Conservation (phyloP, 1,284 basidiomycete species). For the Hemileia vastatrix region DNA sequence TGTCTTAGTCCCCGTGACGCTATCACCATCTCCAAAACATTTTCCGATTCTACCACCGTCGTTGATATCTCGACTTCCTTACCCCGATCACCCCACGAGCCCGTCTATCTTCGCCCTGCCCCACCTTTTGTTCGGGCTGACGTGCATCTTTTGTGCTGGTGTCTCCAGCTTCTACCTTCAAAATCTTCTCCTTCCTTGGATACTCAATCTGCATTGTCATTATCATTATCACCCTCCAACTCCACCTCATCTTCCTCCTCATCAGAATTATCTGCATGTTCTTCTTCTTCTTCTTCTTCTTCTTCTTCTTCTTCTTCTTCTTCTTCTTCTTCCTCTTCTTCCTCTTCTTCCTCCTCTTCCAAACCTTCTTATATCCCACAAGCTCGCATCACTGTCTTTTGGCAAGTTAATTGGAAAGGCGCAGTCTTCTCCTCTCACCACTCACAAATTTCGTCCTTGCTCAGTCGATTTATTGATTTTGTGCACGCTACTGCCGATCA, state of each 20-base stretch:
- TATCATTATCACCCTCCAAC: too few relatives aligned
- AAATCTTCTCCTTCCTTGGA: too few relatives aligned
- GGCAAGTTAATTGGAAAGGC: conserved; percentile 88
- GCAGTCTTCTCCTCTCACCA: conserved; percentile 56
- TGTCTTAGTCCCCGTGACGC: conserved; percentile 68
- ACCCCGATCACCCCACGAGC: conserved; percentile 81
- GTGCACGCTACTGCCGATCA: conserved; percentile 62
- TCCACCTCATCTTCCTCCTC: background rate
- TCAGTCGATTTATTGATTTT: conserved; percentile 65
- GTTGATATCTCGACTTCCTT: conserved; percentile 92
- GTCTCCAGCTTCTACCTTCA: conserved; percentile 55
- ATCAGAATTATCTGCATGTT: conserved; percentile 23
- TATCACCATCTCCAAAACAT: conserved; percentile 79
- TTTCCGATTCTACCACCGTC: conserved; percentile 68
- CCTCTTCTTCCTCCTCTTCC: conserved; percentile 2
- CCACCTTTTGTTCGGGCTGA: conserved; percentile 91
- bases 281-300: conserved; percentile 49
- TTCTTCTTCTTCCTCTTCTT: conserved; percentile 45
- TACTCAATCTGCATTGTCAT: too few relatives aligned
- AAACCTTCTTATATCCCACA: conserved; percentile 36
- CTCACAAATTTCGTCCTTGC: conserved; percentile 56
- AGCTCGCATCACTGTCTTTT: conserved; percentile 77
- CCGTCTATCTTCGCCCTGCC: conserved; percentile 80
- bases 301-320: conserved; percentile 30
- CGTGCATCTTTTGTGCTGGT: conserved; percentile 81